Conservation (phyloP, 257 asterid genomes). For the Gynochthodes officinalis region DNA sequence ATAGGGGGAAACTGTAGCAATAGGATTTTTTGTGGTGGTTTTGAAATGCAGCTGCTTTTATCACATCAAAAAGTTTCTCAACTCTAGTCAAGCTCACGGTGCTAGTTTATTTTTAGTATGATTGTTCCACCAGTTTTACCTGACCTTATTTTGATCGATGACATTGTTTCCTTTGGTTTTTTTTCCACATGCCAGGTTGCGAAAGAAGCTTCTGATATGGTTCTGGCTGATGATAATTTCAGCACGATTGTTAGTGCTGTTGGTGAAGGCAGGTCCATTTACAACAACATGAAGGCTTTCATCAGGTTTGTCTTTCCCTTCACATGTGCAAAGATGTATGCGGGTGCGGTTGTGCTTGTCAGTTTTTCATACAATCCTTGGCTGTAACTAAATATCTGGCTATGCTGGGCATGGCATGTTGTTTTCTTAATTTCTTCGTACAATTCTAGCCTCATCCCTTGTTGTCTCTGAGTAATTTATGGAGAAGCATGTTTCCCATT, state of each 20-base stretch:
- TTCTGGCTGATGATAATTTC: slow-evolving; percentile 95
- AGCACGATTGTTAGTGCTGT: slow-evolving; percentile 95
- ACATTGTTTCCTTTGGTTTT: not conserved
- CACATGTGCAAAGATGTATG: no score
- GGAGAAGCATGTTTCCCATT: not conserved
- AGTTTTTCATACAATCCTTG: no score
- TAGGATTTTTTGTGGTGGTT: not conserved
- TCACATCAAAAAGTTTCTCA: not conserved
- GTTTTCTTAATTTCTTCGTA: not conserved
- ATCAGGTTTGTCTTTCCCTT: slow-evolving; percentile 70
- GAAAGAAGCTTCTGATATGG: slow-evolving; percentile 99
- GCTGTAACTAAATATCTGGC: not conserved
- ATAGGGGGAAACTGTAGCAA: not conserved
- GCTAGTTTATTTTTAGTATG: not conserved
- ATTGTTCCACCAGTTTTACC: not conserved
- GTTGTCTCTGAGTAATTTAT: not conserved
- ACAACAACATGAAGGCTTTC: slow-evolving; percentile 96
- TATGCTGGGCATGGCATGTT: not conserved
- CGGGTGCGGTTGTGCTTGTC: no score
- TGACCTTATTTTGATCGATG: not conserved
- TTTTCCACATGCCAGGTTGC: slow-evolving; percentile 62
- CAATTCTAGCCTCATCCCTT: not conserved
- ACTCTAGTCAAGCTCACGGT: not conserved
- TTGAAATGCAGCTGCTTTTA: not conserved
- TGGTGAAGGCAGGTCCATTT: slow-evolving; percentile 91